Evolutionary conservation across 1,284 basidiomycete species (phyloP).

Genomic region (Ceratobasidium theobromae): DNA sequence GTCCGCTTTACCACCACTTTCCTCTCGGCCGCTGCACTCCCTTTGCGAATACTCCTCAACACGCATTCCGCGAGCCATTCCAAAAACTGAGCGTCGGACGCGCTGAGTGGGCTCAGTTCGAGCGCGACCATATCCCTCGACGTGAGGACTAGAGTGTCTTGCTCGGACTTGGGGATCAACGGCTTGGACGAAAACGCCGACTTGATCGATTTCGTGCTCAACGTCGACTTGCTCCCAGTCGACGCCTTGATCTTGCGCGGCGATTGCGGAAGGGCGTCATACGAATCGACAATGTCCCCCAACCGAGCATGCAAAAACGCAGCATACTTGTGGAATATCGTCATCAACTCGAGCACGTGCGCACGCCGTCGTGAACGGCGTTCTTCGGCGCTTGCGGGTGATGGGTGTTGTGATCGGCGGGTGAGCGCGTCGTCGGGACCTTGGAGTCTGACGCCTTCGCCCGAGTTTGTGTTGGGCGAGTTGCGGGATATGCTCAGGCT

Average conservation of each 20-base stretch:
- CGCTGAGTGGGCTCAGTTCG: constrained; percentile 69
- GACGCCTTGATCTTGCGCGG: constrained; percentile 39
- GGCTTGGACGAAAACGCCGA: constrained; percentile 26
- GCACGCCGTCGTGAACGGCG: constrained; percentile 42
- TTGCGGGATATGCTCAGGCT: constrained; percentile 42
- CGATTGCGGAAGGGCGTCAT: constrained; percentile 47
- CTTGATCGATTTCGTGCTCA: constrained; percentile 3
- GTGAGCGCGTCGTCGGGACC: constrained; percentile 56
- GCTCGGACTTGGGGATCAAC: constrained; percentile 26
- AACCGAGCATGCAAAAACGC: constrained; percentile 54
- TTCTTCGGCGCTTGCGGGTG: background rate
- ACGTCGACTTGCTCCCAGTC: constrained; percentile 27
- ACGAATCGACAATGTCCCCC: constrained; percentile 51
- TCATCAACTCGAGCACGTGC: constrained; percentile 63
- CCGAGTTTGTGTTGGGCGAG: constrained; percentile 52
- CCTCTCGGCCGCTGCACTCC: constrained; percentile 47
- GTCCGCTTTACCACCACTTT: constrained; percentile 50
- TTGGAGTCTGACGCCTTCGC: constrained; percentile 58
- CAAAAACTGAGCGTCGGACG: constrained; percentile 64
- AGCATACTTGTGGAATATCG: constrained; percentile 71
- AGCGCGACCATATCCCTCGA: constrained; percentile 66
- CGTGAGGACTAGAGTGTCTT: constrained; percentile 44
- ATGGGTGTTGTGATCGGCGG: constrained; percentile 11
- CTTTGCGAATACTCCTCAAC: constrained; percentile 43
- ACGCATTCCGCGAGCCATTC: constrained; percentile 68